These are phyloP conservation scores for Emmonsiellopsis sp. DNA, from an alignment of 2,329 filamentous ascomycete species.

Conservation along the genomic window DNA sequence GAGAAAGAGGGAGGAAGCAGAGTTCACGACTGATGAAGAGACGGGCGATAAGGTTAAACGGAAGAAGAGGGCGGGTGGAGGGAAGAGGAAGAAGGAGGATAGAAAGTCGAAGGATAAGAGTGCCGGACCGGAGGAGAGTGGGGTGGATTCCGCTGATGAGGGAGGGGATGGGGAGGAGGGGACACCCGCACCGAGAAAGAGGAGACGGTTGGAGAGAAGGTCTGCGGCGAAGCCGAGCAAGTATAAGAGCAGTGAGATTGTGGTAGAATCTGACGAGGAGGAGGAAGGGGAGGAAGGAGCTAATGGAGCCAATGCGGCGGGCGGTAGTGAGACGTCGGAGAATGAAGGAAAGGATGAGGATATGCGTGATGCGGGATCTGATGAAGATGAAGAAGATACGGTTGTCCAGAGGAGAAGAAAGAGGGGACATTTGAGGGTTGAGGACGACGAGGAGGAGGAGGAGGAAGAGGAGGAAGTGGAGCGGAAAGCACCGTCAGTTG, in stretches of 20 bases:
- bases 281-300: slow-evolving; percentile 30
- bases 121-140: slow-evolving; percentile 19
- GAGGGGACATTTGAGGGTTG: slow-evolving; percentile 24
- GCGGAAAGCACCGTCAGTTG: slow-evolving; percentile 21
- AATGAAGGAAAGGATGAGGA: slow-evolving; percentile 20
- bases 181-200: slow-evolving; percentile 44
- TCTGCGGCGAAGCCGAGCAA: slow-evolving; percentile 44
- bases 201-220: slow-evolving; percentile 51
- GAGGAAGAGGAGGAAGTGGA: slow-evolving; percentile 39
- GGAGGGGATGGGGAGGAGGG: slow-evolving; percentile 12
- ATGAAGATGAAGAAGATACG: slow-evolving; percentile 30
- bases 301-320: slow-evolving; percentile 10
- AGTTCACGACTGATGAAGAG: slow-evolving; percentile 72
- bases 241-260: slow-evolving; percentile 77
- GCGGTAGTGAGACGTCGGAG: slow-evolving; percentile 5
- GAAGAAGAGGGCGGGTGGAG: slow-evolving; percentile 51
- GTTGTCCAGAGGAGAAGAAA: slow-evolving; percentile 26
- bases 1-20: slow-evolving; percentile 58
- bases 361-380: slow-evolving; percentile 19
- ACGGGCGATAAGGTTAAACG: slow-evolving; percentile 73
- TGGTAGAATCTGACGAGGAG: slow-evolving; percentile 66
- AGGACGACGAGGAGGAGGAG: slow-evolving; percentile 33
- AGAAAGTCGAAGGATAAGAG: slow-evolving; percentile 25
- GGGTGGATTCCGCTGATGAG: slow-evolving; percentile 11
- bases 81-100: slow-evolving; percentile 55